These are phyloP conservation scores for Xylaria intraflava DNA, from an alignment of 495 filamentous ascomycete species.

Conservation along the genomic window DNA sequence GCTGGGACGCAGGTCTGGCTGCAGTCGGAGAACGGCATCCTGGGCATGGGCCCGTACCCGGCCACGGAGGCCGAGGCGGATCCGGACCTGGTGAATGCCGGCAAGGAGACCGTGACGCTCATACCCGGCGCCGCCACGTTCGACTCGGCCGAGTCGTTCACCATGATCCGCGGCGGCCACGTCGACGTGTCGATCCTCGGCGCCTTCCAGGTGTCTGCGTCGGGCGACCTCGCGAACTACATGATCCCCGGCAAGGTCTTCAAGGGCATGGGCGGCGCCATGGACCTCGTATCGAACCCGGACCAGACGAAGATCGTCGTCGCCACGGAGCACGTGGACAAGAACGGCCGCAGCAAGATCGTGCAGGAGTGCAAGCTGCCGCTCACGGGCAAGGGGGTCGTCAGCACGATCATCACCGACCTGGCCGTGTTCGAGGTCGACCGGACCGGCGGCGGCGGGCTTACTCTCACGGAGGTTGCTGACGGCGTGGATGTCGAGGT, in stretches of 20 bases:
- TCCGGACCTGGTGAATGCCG: conserved; percentile 56
- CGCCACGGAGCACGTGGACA: conserved; percentile 55
- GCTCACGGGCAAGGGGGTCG: conserved; percentile 47
- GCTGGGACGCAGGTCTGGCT: conserved; percentile 47
- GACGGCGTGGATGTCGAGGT: conserved; percentile 50
- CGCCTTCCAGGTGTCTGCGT: conserved; percentile 52
- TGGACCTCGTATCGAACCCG: conserved; percentile 57
- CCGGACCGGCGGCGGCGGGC: conserved; percentile 37
- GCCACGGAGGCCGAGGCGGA: conserved; percentile 45
- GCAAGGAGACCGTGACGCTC: conserved; percentile 56
- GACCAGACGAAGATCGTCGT: conserved; percentile 56
- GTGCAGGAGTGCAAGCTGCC: conserved; percentile 51
- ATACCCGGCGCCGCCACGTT: conserved; percentile 51
- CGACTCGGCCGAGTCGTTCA: conserved; percentile 53
- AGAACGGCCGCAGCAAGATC: conserved; percentile 54
- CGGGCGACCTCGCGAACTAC: conserved; percentile 56
- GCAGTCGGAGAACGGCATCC: conserved; percentile 56
- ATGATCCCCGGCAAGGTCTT: conserved; percentile 59
- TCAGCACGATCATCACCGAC: conserved; percentile 53
- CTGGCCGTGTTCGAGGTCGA: conserved; percentile 54
- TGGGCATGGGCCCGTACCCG: conserved; percentile 59
- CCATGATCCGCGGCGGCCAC: conserved; percentile 56
- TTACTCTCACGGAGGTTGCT: conserved; percentile 51
- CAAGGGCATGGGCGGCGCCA: conserved; percentile 59
- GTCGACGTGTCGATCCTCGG: conserved; percentile 56